Evolutionary conservation across 441 rosid genomes (phyloP).

Genomic region (Capsella rubella): DNA sequence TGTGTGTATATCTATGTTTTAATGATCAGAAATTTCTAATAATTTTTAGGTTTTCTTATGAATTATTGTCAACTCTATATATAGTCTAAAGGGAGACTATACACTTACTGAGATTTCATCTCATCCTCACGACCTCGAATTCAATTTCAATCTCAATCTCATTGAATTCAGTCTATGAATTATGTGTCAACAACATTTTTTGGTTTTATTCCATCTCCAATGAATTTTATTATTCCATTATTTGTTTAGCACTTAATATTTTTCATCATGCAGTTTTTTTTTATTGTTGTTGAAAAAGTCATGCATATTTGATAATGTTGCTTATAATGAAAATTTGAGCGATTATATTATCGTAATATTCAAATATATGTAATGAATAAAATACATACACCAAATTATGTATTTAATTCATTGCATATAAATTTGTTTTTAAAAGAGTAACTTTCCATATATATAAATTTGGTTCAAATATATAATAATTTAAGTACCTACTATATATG

Average conservation of each 20-base stretch:
- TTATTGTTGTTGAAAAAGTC: neutral
- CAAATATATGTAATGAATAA: neutral
- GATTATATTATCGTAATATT: neutral
- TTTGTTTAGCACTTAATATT: neutral
- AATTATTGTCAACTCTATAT: no score
- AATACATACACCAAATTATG: neutral
- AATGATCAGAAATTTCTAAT: neutral
- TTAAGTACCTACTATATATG: neutral
- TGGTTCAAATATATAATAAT: neutral
- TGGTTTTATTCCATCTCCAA: neutral
- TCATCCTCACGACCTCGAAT: neutral
- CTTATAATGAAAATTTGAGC: slow-evolving; percentile 10
- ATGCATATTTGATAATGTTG: slow-evolving; percentile 19
- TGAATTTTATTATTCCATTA: neutral
- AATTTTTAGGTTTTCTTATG: no score
- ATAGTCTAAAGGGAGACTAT: no score
- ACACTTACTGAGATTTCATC: no score
- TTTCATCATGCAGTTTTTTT: slow-evolving; percentile 4
- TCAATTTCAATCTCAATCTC: slow-evolving; percentile 3
- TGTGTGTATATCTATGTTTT: neutral
- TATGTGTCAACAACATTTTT: neutral
- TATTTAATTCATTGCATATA: no score
- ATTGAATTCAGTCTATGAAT: slow-evolving; percentile 1
- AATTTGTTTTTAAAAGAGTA: no score
- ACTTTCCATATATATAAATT: no score